Evolutionary conservation across 345 rosid genomes (phyloP).

Genomic region (Eucalyptus sideroxylon): DNA sequence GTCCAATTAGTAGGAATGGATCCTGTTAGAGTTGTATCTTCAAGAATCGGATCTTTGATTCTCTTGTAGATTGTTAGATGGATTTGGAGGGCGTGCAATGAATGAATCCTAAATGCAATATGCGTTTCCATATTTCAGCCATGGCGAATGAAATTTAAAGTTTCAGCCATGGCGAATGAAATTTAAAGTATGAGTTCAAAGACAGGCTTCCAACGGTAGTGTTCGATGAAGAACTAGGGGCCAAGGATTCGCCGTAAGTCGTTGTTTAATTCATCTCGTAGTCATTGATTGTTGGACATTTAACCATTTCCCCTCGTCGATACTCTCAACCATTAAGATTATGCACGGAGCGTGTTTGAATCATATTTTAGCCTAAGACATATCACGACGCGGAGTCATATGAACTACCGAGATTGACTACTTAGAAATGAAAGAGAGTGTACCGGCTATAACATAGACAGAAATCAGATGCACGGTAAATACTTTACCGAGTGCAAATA

Average conservation of each 20-base stretch:
- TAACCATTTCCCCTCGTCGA: not conserved
- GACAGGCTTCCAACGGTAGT: constrained; percentile 54
- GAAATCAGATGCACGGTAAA: not conserved
- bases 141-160: constrained; percentile 43
- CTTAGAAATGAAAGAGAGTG: not conserved
- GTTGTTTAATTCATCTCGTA: not conserved
- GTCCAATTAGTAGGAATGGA: not conserved
- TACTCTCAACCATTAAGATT: not conserved
- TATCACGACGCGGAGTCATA: not conserved
- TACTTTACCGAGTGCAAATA: not conserved
- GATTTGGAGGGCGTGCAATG: not conserved
- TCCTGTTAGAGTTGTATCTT: not conserved
- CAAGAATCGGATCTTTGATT: not conserved
- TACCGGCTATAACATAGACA: not conserved
- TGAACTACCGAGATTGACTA: not conserved
- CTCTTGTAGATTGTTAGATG: not conserved
- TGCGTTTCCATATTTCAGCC: constrained; percentile 10
- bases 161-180: constrained; percentile 39
- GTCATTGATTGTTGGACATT: not conserved
- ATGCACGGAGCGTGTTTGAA: not conserved
- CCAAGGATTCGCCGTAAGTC: constrained; percentile 75
- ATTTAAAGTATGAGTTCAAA: constrained; percentile 39
- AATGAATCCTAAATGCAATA: not conserved
- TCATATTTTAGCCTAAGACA: not conserved
- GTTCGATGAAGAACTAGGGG: constrained; percentile 16